Percentiles rank a stretch among this genome's conserved stretches.
Conservation (phyloP, 345 rosid genomes). For the Lepidium africanum region DNA sequence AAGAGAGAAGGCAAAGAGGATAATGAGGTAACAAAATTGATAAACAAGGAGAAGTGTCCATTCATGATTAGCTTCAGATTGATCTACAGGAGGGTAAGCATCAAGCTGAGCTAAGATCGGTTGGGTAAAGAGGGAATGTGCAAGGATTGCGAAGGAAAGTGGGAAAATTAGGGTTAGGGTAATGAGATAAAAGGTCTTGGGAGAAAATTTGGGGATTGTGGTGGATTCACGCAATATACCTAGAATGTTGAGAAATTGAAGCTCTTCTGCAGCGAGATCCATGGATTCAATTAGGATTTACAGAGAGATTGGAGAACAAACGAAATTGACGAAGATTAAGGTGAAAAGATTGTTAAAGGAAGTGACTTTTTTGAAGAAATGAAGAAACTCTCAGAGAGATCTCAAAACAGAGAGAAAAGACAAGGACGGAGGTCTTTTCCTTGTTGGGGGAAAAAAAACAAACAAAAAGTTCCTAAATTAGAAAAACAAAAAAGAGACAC, state of each 20-base stretch:
- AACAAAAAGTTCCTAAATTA: neutral
- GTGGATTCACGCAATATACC: conserved; percentile 52
- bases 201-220: conserved; percentile 57
- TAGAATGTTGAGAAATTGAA: conserved; percentile 47
- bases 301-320: neutral
- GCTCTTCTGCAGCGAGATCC: conserved; percentile 76
- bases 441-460: neutral
- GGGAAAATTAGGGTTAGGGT: conserved; percentile 71
- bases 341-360: neutral
- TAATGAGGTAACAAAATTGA: conserved; percentile 67
- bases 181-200: conserved; percentile 52
- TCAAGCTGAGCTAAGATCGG: conserved; percentile 46
- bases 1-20: conserved; percentile 93
- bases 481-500: neutral
- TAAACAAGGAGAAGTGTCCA: conserved; percentile 62
- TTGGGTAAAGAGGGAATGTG: conserved; percentile 78
- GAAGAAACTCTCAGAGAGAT: neutral
- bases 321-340: neutral
- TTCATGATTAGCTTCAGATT: conserved; percentile 42
- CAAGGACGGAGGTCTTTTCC: neutral
- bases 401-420: neutral
- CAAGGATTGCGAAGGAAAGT: conserved; percentile 74
- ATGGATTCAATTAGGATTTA: conserved; percentile 18
- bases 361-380: neutral
- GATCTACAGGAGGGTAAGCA: conserved; percentile 26